Evolutionary conservation across 73 alveolate genomes (phyloP).

Genomic region (Paramecium pentaurelia): DNA sequence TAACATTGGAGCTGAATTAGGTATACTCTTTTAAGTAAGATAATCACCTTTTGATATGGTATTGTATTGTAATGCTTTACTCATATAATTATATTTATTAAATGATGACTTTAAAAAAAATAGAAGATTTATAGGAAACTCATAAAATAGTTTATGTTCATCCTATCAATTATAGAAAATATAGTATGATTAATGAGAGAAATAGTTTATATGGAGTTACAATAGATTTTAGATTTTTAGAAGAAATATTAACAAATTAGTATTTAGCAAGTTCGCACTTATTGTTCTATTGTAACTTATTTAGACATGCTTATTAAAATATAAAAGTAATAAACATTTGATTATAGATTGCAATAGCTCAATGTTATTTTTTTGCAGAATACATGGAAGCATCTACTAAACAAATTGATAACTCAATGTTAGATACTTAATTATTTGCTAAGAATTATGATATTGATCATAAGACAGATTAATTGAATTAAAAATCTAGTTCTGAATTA

Average conservation of each 20-base stretch:
- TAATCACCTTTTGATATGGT: slow-evolving; percentile 1
- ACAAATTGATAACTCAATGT: background rate
- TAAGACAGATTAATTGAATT: background rate
- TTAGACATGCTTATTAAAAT: background rate
- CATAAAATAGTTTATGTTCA: background rate
- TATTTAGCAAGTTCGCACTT: background rate
- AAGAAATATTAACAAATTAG: background rate
- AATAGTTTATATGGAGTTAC: background rate
- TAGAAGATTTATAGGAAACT: background rate
- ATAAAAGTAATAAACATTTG: background rate
- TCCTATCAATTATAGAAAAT: background rate
- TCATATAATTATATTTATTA: background rate
- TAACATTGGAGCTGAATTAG: slow-evolving; percentile 32
- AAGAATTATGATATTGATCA: background rate
- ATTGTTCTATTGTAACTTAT: background rate
- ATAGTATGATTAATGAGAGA: background rate
- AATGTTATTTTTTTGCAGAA: background rate
- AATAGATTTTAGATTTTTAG: background rate
- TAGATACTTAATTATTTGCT: background rate
- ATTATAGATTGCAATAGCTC: background rate
- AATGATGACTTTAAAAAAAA: background rate
- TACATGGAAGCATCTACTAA: background rate
- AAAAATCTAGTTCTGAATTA: background rate
- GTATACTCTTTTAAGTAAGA: slow-evolving; percentile 12
- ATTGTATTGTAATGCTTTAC: slow-evolving; percentile 18